Percentiles rank a stretch among this genome's conserved stretches.
Evolutionary conservation across 1,139 yeast species (phyloP).

Genomic region (Scheffersomyces illinoinensis): DNA sequence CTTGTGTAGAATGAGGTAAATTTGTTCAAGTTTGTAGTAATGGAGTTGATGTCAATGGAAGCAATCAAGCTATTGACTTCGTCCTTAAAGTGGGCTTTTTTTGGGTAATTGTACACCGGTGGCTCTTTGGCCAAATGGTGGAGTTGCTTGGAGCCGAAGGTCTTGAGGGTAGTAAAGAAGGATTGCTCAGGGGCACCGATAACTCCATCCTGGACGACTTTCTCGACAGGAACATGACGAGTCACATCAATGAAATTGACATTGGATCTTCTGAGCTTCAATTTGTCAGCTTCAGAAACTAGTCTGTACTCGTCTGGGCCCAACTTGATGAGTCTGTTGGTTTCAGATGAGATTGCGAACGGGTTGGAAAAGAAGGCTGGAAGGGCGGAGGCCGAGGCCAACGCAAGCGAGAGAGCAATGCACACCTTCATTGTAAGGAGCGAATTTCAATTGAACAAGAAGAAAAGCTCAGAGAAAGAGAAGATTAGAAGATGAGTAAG

Average conservation of each 20-base stretch:
- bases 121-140: constrained; percentile 22
- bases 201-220: constrained; percentile 33
- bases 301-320: constrained; percentile 40
- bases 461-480: not conserved
- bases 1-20: constrained; percentile 79
- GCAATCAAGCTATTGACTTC: constrained; percentile 42
- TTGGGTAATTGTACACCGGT: constrained; percentile 59
- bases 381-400: not conserved
- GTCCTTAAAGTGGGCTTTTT: constrained; percentile 32
- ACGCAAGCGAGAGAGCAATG: not conserved
- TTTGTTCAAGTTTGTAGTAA: constrained; percentile 56
- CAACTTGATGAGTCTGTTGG: constrained; percentile 35
- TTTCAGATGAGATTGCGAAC: constrained; percentile 3
- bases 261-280: constrained; percentile 53
- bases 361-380: constrained; percentile 10
- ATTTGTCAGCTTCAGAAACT: constrained; percentile 59
- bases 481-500: not conserved
- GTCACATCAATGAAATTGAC: constrained; percentile 74
- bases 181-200: constrained; percentile 16
- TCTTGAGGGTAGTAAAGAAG: constrained; percentile 10
- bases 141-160: constrained; percentile 35
- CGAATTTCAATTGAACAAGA: not conserved
- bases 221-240: constrained; percentile 36
- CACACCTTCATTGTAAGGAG: not conserved
- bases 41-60: constrained; percentile 43